phyloP scores from a whole-genome alignment of 2,329 filamentous ascomycete species.

The Cladosporium sp. region DNA sequence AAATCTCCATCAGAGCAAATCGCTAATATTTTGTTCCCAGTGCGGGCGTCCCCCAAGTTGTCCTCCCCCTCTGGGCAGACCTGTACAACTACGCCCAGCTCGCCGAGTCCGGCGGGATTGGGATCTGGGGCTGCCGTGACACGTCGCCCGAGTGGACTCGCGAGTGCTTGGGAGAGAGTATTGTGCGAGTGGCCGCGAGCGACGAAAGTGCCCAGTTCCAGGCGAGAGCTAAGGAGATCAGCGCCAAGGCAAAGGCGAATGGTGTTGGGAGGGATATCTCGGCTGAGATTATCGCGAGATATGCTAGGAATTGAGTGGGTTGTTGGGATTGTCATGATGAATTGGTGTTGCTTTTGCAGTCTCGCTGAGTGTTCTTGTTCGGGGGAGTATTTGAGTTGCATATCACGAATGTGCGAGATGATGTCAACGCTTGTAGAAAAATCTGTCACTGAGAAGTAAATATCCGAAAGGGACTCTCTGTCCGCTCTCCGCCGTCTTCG shows the following conservation, averaged over 20 bases:
- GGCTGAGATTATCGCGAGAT: background rate
- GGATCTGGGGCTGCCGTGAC: slow-evolving; percentile 5
- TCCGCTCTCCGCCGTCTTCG: no score
- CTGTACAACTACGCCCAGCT: slow-evolving; percentile 9
- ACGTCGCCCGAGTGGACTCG: slow-evolving; percentile 8
- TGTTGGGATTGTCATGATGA: background rate
- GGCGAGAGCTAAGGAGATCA: background rate
- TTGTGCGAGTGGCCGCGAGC: background rate
- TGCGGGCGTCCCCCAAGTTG: slow-evolving; percentile 8
- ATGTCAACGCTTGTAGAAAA: no score
- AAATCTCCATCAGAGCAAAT: no score
- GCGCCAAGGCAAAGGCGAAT: background rate
- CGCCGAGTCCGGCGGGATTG: slow-evolving; percentile 5
- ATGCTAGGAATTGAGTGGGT: background rate
- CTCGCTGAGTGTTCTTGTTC: no score
- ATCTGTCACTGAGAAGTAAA: no score
- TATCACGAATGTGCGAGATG: no score
- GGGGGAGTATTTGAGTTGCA: no score
- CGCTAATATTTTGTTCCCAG: background rate
- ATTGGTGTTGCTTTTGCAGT: no score
- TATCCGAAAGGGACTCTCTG: no score
- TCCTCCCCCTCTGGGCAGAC: slow-evolving; percentile 3
- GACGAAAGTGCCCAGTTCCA: background rate
- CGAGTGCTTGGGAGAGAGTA: background rate
- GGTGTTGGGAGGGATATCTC: slow-evolving; percentile 5